phyloP scores from a whole-genome alignment of 2,329 filamentous ascomycete genomes.

The Colletotrichum somersetense region DNA sequence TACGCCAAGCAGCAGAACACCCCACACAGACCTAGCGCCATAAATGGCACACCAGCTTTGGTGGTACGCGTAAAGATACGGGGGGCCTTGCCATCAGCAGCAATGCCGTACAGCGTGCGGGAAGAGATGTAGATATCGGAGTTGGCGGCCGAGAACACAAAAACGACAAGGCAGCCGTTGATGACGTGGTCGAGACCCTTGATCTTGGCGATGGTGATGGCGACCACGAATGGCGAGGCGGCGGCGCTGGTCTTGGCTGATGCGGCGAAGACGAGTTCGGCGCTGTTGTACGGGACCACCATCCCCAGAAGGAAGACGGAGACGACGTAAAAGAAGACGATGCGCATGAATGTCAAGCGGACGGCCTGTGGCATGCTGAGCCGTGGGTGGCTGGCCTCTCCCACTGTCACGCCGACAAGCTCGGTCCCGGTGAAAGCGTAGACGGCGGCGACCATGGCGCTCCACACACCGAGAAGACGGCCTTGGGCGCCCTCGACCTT shows the following conservation, averaged over 20 bases:
- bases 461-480: slow-evolving; percentile 56
- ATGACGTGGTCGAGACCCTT: slow-evolving; percentile 37
- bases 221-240: slow-evolving; percentile 41
- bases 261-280: slow-evolving; percentile 56
- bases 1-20: slow-evolving; percentile 55
- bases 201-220: slow-evolving; percentile 31
- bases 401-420: slow-evolving; percentile 76
- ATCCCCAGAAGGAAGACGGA: slow-evolving; percentile 76
- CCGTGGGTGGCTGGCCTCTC: slow-evolving; percentile 76
- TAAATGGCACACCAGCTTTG: slow-evolving; percentile 55
- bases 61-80: slow-evolving; percentile 51
- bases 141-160: slow-evolving; percentile 29
- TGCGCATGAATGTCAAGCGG: slow-evolving; percentile 77
- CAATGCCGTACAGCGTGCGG: slow-evolving; percentile 55
- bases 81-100: slow-evolving; percentile 57
- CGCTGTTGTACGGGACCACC: slow-evolving; percentile 72
- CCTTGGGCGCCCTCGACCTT: slow-evolving; percentile 50
- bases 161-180: slow-evolving; percentile 30
- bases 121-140: slow-evolving; percentile 53
- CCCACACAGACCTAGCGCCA: slow-evolving; percentile 53
- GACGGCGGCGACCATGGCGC: slow-evolving; percentile 53
- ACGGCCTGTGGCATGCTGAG: slow-evolving; percentile 76
- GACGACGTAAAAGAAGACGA: slow-evolving; percentile 76
- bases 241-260: slow-evolving; percentile 51
- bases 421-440: slow-evolving; percentile 67